Conservation (phyloP, 768 basidiomycete species). For the Tephrocybe sp. region DNA sequence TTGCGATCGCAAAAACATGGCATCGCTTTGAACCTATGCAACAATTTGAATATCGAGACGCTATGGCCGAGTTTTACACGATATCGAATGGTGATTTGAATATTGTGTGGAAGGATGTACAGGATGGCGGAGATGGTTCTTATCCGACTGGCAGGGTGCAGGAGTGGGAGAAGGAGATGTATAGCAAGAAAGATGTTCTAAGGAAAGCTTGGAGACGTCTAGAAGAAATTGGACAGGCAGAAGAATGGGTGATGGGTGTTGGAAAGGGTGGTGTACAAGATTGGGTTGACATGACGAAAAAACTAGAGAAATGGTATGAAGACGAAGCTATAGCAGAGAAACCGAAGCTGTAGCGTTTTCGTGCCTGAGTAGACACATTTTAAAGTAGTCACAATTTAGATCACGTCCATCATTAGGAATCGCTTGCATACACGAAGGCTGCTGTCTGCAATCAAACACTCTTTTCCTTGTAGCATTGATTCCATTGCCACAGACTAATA, state of each 20-base stretch:
- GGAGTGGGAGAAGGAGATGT: conserved; percentile 62
- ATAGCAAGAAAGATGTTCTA: conserved; percentile 44
- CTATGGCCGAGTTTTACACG: conserved; percentile 45
- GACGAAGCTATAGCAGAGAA: conserved; percentile 17
- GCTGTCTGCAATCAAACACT: too few relatives aligned
- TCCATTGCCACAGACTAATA: too few relatives aligned
- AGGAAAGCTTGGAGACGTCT: conserved; percentile 58
- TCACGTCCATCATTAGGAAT: too few relatives aligned
- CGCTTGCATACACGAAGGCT: too few relatives aligned
- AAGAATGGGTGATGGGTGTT: conserved; percentile 62
- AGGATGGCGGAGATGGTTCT: conserved; percentile 1
- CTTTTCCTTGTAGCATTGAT: too few relatives aligned
- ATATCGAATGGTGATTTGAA: conserved; percentile 17
- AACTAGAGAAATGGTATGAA: conserved; percentile 30
- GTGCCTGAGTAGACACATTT: too few relatives aligned
- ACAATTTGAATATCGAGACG: conserved; percentile 71
- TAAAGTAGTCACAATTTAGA: too few relatives aligned
- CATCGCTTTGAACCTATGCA: conserved; percentile 47
- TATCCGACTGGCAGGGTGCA: conserved; percentile 29
- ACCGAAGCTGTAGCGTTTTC: too few relatives aligned
- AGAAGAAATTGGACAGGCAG: conserved; percentile 55
- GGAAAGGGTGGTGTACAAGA: conserved; percentile 56
- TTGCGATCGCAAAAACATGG: conserved; percentile 55
- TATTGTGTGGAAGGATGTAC: conserved; percentile 4
- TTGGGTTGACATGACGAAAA: conserved; percentile 53